Conservation (phyloP, 2,329 filamentous ascomycete species). For the Colletotrichum aenigma region DNA sequence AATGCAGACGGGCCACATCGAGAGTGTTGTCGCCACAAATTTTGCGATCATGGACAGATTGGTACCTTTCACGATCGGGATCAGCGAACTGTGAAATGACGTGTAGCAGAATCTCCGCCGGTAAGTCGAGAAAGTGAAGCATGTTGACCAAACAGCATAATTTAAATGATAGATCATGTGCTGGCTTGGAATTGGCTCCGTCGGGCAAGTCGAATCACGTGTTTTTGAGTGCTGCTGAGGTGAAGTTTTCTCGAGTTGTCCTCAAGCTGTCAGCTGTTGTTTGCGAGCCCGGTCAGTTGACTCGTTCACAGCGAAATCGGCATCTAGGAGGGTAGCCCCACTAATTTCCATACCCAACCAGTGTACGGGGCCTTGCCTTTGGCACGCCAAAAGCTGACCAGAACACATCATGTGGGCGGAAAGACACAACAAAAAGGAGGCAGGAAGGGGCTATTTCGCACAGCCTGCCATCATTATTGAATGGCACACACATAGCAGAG, state of each 20-base stretch:
- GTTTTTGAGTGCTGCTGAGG: background rate
- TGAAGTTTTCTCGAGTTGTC: background rate
- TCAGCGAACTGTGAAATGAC: background rate
- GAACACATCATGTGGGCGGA: too few species aligned
- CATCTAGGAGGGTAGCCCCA: too few species aligned
- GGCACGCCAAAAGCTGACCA: too few species aligned
- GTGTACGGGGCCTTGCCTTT: too few species aligned
- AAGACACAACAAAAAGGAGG: too few species aligned
- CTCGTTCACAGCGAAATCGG: background rate
- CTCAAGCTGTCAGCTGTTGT: background rate
- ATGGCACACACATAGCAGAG: too few species aligned
- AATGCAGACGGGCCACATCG: background rate
- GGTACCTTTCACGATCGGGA: background rate
- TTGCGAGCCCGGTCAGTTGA: background rate
- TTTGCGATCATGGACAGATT: background rate
- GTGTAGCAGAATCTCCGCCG: background rate
- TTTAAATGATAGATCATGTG: accelerated
- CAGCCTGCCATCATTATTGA: too few species aligned
- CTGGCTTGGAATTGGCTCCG: too few species aligned
- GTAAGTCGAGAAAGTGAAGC: background rate
- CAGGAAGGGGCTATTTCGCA: too few species aligned
- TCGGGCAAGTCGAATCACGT: background rate
- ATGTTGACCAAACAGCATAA: background rate
- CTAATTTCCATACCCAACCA: too few species aligned
- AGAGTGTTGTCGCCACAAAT: background rate